Percentiles rank a stretch among this genome's conserved stretches.
Conservation (phyloP, 306 rosid genomes). For the Gastrolobium bilobum region DNA sequence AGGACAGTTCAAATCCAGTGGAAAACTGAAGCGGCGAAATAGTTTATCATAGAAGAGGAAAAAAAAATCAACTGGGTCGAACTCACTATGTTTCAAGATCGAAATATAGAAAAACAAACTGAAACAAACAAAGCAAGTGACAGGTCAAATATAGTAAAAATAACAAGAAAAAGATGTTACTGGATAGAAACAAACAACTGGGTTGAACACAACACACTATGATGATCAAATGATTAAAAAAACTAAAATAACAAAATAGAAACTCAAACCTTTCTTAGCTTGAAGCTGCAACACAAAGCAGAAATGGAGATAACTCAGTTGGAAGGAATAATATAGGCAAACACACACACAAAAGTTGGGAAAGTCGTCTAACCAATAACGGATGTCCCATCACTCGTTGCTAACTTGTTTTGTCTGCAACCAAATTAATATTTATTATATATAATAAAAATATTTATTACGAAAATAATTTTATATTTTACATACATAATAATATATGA, state of each 20-base stretch:
- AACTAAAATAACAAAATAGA: not conserved
- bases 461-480: too few relatives aligned
- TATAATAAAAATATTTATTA: too few relatives aligned
- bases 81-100: not conserved
- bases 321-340: not conserved
- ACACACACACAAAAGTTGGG: not conserved
- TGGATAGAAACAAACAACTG: not conserved
- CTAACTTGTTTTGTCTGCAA: not conserved
- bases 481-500: too few relatives aligned
- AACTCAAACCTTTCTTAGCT: conserved; percentile 43
- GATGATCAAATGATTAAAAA: not conserved
- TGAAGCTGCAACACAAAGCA: conserved; percentile 20
- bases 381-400: not conserved
- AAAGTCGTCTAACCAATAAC: not conserved
- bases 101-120: conserved; percentile 1
- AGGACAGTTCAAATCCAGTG: not conserved
- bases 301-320: conserved; percentile 3
- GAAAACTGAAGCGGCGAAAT: not conserved
- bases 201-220: not conserved
- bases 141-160: conserved; percentile 1
- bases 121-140: conserved; percentile 9
- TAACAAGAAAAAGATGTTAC: not conserved
- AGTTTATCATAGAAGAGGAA: not conserved
- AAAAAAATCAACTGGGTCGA: conserved; percentile 13
- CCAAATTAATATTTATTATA: not conserved